phyloP scores from a whole-genome alignment of 352 stramenopile species.

The Globisporangium uncinulatum region DNA sequence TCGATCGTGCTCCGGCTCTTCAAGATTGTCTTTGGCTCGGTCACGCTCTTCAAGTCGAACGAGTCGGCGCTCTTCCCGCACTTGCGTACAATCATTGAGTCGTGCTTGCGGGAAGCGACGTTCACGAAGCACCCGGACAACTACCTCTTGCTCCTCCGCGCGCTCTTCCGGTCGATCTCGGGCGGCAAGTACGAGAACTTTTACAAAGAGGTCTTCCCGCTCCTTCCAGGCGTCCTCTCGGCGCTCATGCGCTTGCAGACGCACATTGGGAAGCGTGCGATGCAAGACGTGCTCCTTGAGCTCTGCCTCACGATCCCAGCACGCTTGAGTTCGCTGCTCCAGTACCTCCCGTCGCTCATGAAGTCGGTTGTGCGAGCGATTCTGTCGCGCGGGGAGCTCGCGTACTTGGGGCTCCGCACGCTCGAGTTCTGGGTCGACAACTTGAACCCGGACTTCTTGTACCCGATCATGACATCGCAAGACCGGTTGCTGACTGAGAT shows the following conservation, averaged over 20 bases:
- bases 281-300: constrained; percentile 93
- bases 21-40: constrained; percentile 95
- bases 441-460: constrained; percentile 96
- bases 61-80: constrained; percentile 93
- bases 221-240: constrained; percentile 92
- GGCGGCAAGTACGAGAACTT: constrained; percentile 98
- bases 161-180: constrained; percentile 95
- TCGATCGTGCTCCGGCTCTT: constrained; percentile 91
- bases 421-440: constrained; percentile 99
- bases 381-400: constrained; percentile 91
- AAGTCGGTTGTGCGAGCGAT: constrained; percentile 94
- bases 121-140: constrained; percentile 91
- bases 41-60: constrained; percentile 95
- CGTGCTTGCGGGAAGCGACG: constrained; percentile 89
- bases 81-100: constrained; percentile 91
- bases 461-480: constrained; percentile 90
- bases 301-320: constrained; percentile 96
- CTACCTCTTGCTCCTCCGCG: constrained; percentile 92
- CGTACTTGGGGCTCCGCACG: constrained; percentile 93
- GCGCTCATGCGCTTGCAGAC: constrained; percentile 92
- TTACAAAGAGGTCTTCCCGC: constrained; percentile 94
- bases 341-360: constrained; percentile 96
- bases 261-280: constrained; percentile 72
- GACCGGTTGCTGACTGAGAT: constrained; percentile 90
- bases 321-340: constrained; percentile 93